Conservation (phyloP, 2,329 filamentous ascomycete genomes). For the Colletotrichum kahawae region DNA sequence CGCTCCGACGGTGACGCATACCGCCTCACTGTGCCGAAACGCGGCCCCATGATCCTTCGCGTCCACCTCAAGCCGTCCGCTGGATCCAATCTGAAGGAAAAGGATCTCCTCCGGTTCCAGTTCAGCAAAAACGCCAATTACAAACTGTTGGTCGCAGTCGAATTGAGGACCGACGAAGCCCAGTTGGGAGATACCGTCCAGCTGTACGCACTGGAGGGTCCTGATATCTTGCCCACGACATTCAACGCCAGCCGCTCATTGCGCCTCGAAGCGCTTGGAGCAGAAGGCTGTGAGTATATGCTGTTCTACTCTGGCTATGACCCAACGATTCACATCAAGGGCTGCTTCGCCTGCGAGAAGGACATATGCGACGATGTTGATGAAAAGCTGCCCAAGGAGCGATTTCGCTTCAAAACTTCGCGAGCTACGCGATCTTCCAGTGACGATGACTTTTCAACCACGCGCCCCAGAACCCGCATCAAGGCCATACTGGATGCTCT, state of each 20-base stretch:
- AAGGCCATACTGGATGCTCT: neutral
- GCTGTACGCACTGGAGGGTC: neutral
- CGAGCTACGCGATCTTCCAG: neutral
- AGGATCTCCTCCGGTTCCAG: neutral
- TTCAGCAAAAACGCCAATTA: neutral
- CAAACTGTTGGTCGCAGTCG: neutral
- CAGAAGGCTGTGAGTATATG: neutral
- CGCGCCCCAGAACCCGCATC: neutral
- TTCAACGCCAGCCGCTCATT: neutral
- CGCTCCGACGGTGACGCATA: neutral
- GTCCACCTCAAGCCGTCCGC: neutral
- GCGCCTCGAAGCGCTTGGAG: neutral
- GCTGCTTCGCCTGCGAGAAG: neutral
- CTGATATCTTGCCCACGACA: neutral
- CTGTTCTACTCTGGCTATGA: neutral
- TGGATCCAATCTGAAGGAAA: neutral
- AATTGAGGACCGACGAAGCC: fast-evolving
- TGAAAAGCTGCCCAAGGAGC: no score
- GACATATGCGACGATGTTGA: neutral
- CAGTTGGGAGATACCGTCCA: neutral
- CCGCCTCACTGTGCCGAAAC: neutral
- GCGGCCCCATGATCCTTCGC: neutral
- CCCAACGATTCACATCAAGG: neutral
- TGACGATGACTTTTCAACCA: neutral
- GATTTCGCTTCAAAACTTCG: neutral